phyloP scores from a whole-genome alignment of 1,139 yeast genomes.

The Entelexis sorbosivorans region DNA sequence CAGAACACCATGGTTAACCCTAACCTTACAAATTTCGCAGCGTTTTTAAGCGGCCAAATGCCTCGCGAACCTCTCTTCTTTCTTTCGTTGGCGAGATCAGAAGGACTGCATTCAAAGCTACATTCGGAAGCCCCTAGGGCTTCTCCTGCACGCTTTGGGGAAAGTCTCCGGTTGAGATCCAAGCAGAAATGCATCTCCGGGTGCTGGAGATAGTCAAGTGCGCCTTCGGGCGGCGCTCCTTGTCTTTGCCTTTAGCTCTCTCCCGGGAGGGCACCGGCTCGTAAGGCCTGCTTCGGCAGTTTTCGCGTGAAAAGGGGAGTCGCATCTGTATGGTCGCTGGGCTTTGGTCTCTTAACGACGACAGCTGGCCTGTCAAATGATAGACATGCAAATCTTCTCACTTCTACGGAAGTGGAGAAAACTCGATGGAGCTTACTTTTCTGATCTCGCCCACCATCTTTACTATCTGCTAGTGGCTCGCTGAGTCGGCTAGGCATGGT shows the following conservation, averaged over 20 bases:
- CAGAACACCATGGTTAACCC: no score
- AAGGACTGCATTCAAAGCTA: conserved; percentile 28
- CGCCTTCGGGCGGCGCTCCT: conserved; percentile 3
- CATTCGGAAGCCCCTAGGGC: conserved; percentile 16
- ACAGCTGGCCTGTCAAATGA: conserved; percentile 24
- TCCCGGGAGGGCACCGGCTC: conserved; percentile 6
- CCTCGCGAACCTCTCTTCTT: neutral
- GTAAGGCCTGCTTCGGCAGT: conserved; percentile 6
- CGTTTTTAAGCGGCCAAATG: neutral
- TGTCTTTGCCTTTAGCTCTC: conserved; percentile 8
- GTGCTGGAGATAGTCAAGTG: conserved; percentile 11
- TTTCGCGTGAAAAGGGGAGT: conserved; percentile 7
- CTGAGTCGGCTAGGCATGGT: conserved; percentile 23
- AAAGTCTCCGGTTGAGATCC: conserved; percentile 29
- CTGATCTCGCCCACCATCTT: conserved; percentile 21
- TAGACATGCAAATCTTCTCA: conserved; percentile 26
- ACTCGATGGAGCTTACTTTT: conserved; percentile 30
- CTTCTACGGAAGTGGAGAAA: conserved; percentile 12
- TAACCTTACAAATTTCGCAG: neutral
- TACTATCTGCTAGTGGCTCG: conserved; percentile 10
- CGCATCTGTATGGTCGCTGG: conserved; percentile 7
- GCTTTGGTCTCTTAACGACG: conserved; percentile 20
- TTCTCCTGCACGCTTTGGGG: conserved; percentile 27
- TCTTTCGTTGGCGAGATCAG: conserved; percentile 19
- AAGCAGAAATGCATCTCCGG: conserved; percentile 25